phyloP scores from a whole-genome alignment of 2,329 filamentous ascomycete genomes.

The Exophiala sp. region DNA sequence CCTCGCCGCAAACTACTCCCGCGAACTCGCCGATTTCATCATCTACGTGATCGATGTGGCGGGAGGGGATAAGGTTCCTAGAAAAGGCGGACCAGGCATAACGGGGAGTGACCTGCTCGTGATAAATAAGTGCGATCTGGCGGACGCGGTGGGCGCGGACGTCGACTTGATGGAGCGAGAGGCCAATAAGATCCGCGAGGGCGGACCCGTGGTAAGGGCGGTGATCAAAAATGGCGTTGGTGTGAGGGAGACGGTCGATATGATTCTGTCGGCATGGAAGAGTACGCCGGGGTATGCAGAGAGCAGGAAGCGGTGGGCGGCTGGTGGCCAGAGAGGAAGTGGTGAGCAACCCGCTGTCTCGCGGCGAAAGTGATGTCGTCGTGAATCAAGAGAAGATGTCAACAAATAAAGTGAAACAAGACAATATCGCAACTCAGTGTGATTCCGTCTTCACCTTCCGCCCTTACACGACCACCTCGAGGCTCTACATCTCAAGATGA shows the following conservation, averaged over 20 bases:
- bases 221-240: slow-evolving; percentile 92
- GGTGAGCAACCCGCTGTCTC: slow-evolving; percentile 24
- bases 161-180: slow-evolving; percentile 91
- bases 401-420: background rate
- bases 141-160: slow-evolving; percentile 85
- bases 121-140: slow-evolving; percentile 96
- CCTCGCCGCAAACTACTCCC: slow-evolving; percentile 90
- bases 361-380: slow-evolving; percentile 8
- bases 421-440: background rate
- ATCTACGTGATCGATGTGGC: slow-evolving; percentile 98
- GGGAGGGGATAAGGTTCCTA: slow-evolving; percentile 92
- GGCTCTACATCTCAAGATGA: too few relatives aligned
- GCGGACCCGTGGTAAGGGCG: slow-evolving; percentile 90
- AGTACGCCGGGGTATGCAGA: slow-evolving; percentile 68
- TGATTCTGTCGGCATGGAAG: slow-evolving; percentile 91
- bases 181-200: slow-evolving; percentile 89
- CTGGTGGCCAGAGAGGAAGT: slow-evolving; percentile 35
- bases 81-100: slow-evolving; percentile 95
- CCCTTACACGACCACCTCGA: too few relatives aligned
- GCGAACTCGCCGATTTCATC: slow-evolving; percentile 95
- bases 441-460: too few relatives aligned
- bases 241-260: slow-evolving; percentile 78
- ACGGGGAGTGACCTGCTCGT: slow-evolving; percentile 92
- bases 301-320: slow-evolving; percentile 44
- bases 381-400: background rate